These are phyloP conservation scores for Apophysomyces ossiformis DNA, from an alignment of 371 early-diverging fungal genomes.

Conservation along the genomic window DNA sequence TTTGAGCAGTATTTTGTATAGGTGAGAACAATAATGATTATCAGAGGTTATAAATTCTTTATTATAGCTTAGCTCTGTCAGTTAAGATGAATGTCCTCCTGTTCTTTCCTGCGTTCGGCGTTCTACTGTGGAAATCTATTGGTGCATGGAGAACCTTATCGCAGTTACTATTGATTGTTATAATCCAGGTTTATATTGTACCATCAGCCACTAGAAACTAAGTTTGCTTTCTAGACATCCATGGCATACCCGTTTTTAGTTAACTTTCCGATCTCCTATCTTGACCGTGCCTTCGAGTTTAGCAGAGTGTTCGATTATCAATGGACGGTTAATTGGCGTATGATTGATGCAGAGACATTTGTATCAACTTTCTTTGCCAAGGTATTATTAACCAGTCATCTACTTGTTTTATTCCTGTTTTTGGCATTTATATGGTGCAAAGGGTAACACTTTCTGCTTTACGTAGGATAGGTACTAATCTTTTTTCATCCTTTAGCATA, in stretches of 20 bases:
- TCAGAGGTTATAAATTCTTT: not conserved
- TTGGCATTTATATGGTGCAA: conserved; percentile 58
- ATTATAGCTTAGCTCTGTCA: conserved; percentile 75
- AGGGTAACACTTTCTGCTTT: conserved; percentile 24
- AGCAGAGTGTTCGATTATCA: conserved; percentile 80
- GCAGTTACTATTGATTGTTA: conserved; percentile 48
- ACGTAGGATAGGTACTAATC: conserved; percentile 12
- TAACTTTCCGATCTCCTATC: conserved; percentile 64
- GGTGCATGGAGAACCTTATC: conserved; percentile 58
- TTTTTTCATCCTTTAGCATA: conserved; percentile 18
- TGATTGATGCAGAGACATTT: conserved; percentile 75
- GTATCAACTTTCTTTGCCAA: conserved; percentile 60
- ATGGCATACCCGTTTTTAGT: conserved; percentile 78
- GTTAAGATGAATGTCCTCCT: conserved; percentile 94
- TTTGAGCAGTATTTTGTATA: conserved; percentile 62
- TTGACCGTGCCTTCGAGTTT: conserved; percentile 86
- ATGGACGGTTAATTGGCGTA: conserved; percentile 97
- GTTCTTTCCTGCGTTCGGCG: conserved; percentile 86
- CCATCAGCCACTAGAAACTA: not conserved
- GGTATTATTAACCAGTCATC: conserved; percentile 65
- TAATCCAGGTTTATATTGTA: conserved; percentile 58
- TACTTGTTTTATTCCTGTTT: conserved; percentile 63
- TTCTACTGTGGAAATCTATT: conserved; percentile 63
- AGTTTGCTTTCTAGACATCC: conserved; percentile 37
- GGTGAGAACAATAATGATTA: conserved; percentile 41